These are phyloP conservation scores for Tetrahymena thermophila DNA, from an alignment of 73 alveolate genomes.

Conservation along the genomic window DNA sequence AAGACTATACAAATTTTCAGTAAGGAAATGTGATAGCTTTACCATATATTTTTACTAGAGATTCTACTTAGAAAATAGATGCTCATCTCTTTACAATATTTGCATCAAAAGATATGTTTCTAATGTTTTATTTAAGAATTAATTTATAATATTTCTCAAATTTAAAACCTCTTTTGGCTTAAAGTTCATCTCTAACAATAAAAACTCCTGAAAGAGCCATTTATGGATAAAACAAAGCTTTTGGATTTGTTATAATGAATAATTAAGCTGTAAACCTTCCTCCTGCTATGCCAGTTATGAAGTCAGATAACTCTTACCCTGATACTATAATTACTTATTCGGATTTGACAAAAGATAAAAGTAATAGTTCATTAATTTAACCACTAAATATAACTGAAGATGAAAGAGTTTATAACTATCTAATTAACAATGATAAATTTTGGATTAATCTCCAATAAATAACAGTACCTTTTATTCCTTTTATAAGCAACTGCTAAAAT, in stretches of 20 bases:
- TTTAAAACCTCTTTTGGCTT: background rate
- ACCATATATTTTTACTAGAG: background rate
- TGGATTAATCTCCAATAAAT: background rate
- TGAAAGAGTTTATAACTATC: background rate
- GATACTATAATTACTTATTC: background rate
- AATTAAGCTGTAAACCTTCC: background rate
- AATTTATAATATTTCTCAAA: background rate
- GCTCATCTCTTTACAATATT: background rate
- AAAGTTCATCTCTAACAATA: background rate
- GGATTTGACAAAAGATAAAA: background rate
- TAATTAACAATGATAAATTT: background rate
- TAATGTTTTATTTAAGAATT: background rate
- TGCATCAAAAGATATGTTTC: background rate
- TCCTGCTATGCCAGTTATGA: background rate
- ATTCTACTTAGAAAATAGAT: background rate
- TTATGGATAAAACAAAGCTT: background rate
- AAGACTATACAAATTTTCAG: background rate
- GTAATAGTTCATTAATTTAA: background rate
- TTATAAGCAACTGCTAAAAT: conserved; percentile 21
- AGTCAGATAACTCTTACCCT: background rate
- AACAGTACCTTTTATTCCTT: conserved; percentile 19
- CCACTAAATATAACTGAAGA: background rate
- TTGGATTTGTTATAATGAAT: background rate
- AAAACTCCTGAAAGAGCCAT: background rate
- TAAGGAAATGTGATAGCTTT: background rate